Evolutionary conservation across 345 rosid species (phyloP).

Genomic region (Iberis pinnata): DNA sequence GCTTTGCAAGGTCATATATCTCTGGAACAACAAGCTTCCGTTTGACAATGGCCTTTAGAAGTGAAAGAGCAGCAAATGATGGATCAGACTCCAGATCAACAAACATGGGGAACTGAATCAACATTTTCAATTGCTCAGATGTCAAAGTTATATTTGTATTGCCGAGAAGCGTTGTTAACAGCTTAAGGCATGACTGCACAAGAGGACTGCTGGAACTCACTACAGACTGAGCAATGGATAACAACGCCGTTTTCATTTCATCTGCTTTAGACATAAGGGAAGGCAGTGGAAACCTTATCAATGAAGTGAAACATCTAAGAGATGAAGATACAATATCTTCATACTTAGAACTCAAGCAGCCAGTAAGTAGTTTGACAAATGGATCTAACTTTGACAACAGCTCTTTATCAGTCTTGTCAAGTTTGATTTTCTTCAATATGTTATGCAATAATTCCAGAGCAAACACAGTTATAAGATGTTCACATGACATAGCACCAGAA

Average conservation of each 20-base stretch:
- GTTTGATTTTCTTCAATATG: conserved; percentile 48
- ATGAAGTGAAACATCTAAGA: conserved; percentile 63
- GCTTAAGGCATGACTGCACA: conserved; percentile 69
- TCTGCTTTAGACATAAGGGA: conserved; percentile 68
- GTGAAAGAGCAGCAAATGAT: conserved; percentile 58
- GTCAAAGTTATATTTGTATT: conserved; percentile 56
- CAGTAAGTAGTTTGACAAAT: conserved; percentile 55
- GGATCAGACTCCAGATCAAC: conserved; percentile 71
- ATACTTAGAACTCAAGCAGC: conserved; percentile 76
- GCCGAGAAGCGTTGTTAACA: conserved; percentile 66
- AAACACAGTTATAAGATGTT: conserved; percentile 70
- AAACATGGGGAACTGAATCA: conserved; percentile 78
- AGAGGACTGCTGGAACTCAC: conserved; percentile 49
- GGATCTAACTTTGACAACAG: conserved; percentile 75
- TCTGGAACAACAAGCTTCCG: conserved; percentile 76
- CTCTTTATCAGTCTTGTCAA: conserved; percentile 35
- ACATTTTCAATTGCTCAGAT: conserved; percentile 53
- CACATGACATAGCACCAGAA: conserved; percentile 38
- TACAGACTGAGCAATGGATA: conserved; percentile 61
- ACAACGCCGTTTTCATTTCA: conserved; percentile 56
- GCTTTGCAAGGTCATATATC: conserved; percentile 65
- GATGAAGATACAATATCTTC: conserved; percentile 72
- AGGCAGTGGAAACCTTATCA: conserved; percentile 71
- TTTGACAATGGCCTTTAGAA: conserved; percentile 68
- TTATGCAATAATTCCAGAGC: conserved; percentile 60